These are phyloP conservation scores for Linderina pennispora DNA, from an alignment of 192 early-diverging fungal species.

Conservation along the genomic window DNA sequence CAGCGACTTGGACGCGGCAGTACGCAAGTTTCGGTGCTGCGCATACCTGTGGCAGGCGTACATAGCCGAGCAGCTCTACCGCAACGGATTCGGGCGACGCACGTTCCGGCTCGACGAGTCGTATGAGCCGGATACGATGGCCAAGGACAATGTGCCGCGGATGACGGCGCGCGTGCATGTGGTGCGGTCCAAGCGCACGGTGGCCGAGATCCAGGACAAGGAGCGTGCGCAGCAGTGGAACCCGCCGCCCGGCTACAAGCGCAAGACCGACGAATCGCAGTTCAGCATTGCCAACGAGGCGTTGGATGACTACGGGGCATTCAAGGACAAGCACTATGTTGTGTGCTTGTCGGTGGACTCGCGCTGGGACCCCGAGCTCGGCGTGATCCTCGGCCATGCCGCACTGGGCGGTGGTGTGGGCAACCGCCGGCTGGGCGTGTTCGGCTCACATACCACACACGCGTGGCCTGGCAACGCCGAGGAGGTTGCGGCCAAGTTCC, in stretches of 20 bases:
- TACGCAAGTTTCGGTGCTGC: constrained; percentile 53
- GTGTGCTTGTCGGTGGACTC: constrained; percentile 56
- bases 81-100: constrained; percentile 62
- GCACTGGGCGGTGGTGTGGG: constrained; percentile 58
- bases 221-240: constrained; percentile 55
- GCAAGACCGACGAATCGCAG: constrained; percentile 37
- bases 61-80: constrained; percentile 61
- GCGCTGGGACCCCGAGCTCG: constrained; percentile 48
- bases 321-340: constrained; percentile 38
- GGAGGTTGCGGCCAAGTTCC: constrained; percentile 51
- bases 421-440: constrained; percentile 52
- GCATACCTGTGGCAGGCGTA: constrained; percentile 73
- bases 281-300: constrained; percentile 49
- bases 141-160: constrained; percentile 32
- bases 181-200: constrained; percentile 41
- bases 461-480: constrained; percentile 58
- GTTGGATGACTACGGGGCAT: constrained; percentile 44
- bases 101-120: constrained; percentile 59
- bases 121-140: constrained; percentile 49
- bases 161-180: constrained; percentile 55
- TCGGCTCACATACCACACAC: constrained; percentile 61
- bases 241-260: constrained; percentile 27
- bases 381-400: constrained; percentile 54
- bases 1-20: constrained; percentile 47
- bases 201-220: constrained; percentile 53